Conservation (phyloP, 768 basidiomycete species). For the Candolleomyces efflorescens region DNA sequence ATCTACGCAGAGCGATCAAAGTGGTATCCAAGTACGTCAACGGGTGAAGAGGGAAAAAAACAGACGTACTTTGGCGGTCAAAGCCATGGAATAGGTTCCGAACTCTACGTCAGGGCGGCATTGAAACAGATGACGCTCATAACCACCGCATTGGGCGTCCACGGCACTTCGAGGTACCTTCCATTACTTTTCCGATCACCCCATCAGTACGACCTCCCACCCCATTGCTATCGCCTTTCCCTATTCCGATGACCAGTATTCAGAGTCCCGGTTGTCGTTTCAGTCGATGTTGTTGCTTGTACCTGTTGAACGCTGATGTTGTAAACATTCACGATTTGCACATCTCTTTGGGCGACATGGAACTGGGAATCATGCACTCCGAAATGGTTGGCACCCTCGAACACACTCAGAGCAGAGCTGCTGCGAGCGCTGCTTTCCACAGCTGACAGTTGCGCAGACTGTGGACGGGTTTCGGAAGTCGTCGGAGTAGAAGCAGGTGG, state of each 20-base stretch:
- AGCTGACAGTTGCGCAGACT: too few species aligned
- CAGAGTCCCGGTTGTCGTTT: too few species aligned
- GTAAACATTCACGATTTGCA: not conserved
- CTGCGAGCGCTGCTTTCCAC: not conserved
- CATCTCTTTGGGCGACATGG: not conserved
- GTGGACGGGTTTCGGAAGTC: not conserved
- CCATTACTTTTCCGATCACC: too few species aligned
- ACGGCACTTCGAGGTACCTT: constrained; percentile 74
- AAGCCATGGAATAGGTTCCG: constrained; percentile 81
- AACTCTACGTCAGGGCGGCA: constrained; percentile 83
- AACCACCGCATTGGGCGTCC: constrained; percentile 84
- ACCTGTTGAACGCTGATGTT: not conserved
- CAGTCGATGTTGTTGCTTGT: not conserved
- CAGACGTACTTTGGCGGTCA: constrained; percentile 64
- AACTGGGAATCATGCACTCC: not conserved
- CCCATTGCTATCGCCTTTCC: too few species aligned
- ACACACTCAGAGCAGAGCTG: not conserved
- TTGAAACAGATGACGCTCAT: constrained; percentile 83
- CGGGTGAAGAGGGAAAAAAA: too few species aligned
- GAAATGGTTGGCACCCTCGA: not conserved
- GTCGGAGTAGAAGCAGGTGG: not conserved
- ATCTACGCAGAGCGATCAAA: too few species aligned
- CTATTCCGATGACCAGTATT: too few species aligned
- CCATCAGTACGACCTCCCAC: too few species aligned
- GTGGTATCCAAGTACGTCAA: too few species aligned